Percentiles rank a stretch among this genome's conserved stretches.
These are phyloP conservation scores for Aureobasidium leucospermi DNA, from an alignment of 2,329 filamentous ascomycete genomes.

Conservation along the genomic window DNA sequence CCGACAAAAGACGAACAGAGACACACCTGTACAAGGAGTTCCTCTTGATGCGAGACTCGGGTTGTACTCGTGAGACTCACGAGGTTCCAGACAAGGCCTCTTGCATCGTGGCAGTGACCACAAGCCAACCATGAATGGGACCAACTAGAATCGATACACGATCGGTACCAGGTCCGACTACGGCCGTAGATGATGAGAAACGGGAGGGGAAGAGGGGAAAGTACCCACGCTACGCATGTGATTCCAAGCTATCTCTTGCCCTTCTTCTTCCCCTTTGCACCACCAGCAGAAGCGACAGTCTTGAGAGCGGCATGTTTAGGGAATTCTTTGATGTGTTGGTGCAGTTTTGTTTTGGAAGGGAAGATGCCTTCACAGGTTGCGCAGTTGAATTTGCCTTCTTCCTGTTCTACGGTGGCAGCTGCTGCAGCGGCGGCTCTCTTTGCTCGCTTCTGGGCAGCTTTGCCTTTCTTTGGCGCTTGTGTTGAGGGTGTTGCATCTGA, in stretches of 20 bases:
- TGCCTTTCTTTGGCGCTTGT: slow-evolving; percentile 31
- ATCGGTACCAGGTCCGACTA: background rate
- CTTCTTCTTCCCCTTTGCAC: slow-evolving; percentile 25
- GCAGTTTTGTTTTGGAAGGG: slow-evolving; percentile 64
- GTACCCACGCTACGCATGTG: background rate
- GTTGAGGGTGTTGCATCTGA: slow-evolving; percentile 21
- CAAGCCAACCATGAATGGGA: background rate
- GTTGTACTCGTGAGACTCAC: background rate
- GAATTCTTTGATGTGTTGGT: slow-evolving; percentile 61
- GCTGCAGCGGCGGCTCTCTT: slow-evolving; percentile 40
- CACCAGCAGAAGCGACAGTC: slow-evolving; percentile 17
- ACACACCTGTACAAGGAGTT: background rate
- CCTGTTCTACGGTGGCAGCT: slow-evolving; percentile 25
- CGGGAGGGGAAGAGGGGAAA: background rate
- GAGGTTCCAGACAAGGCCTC: background rate
- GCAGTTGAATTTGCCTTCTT: slow-evolving; percentile 55
- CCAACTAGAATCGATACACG: background rate
- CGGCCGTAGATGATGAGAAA: slow-evolving; percentile 18
- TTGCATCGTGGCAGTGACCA: background rate
- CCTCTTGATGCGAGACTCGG: background rate
- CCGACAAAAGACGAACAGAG: too few species aligned
- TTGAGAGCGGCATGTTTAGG: slow-evolving; percentile 52
- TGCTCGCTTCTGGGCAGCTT: slow-evolving; percentile 40
- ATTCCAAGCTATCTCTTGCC: slow-evolving; percentile 20
- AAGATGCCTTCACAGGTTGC: slow-evolving; percentile 72